phyloP scores from a whole-genome alignment of 2,329 filamentous ascomycete species.

The Teratosphaeria zuluensis region DNA sequence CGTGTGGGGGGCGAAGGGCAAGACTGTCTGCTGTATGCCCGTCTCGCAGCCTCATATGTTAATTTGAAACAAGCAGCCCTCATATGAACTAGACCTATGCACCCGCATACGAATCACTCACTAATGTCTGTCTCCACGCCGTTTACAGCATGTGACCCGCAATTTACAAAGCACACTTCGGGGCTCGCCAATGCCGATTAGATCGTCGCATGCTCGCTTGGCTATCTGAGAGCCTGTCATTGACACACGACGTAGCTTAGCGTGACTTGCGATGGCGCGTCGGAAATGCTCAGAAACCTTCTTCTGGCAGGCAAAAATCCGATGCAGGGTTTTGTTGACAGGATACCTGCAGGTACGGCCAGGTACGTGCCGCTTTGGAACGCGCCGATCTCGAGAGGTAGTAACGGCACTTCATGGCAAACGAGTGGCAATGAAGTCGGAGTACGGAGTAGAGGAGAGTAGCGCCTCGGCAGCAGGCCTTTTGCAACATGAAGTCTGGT shows the following conservation, averaged over 20 bases:
- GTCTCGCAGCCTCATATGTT: background rate
- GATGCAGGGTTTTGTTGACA: too few species aligned
- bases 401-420: background rate
- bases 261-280: background rate
- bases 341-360: too few species aligned
- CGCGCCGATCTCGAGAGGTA: background rate
- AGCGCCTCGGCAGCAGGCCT: background rate
- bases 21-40: background rate
- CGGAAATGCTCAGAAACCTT: background rate
- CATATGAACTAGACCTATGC: background rate
- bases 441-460: background rate
- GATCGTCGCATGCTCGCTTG: background rate
- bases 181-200: background rate
- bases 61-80: background rate
- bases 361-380: too few species aligned
- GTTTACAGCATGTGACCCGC: background rate
- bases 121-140: background rate
- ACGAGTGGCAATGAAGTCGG: too few species aligned
- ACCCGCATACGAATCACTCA: background rate
- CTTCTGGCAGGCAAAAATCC: too few species aligned
- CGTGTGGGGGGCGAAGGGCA: background rate
- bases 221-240: background rate
- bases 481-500: background rate
- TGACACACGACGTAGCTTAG: background rate
- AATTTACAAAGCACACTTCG: background rate